Evolutionary conservation across 805 yeast genomes (phyloP), one percentile per base, ranked within the genome.

Genomic region (Candida suzukii): DNA sequence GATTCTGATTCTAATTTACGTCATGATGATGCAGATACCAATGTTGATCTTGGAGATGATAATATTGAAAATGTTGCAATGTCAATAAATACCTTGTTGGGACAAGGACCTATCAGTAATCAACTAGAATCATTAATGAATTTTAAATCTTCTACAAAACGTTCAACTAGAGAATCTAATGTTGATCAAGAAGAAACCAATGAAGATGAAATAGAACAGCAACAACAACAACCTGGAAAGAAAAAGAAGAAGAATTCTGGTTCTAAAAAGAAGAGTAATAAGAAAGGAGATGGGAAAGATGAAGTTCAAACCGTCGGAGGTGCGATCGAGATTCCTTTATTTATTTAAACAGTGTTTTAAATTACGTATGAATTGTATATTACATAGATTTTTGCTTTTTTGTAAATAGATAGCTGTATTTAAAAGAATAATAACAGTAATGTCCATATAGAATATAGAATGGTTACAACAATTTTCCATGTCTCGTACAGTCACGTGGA

Each of bases 301-400:
- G 41, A 24, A 7, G 28, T 60, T n/a, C 57, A 58, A 33, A 60
- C 65, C 1, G 68, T 64, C 30, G 70, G 70, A 12, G 71, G 70
- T 11, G 71, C 70, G 7, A 65, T 68, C 36, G 75, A 70, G 44
- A 61, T 70, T 11, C 75, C 75, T 1, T 52, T 70, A 21, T 70
- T 69, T 44, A 55, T 70, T 27, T 67, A 41, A 27, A n/a, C n/a
- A n/a, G n/a, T n/a, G n/a, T n/a, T n/a, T n/a, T n/a, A n/a, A n/a
- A n/a, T n/a, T n/a, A n/a, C n/a, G n/a, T n/a, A n/a, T n/a, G n/a
- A n/a, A n/a, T n/a, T n/a, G n/a, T n/a, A n/a, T n/a, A n/a, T n/a
- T n/a, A n/a, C n/a, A n/a, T n/a, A n/a, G n/a, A n/a, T n/a, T n/a
- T n/a, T n/a, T n/a, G n/a, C n/a, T n/a, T n/a, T n/a, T n/a, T n/a